Evolutionary conservation across 2,329 filamentous ascomycete species (phyloP).

Genomic region (Massarina eburnea): DNA sequence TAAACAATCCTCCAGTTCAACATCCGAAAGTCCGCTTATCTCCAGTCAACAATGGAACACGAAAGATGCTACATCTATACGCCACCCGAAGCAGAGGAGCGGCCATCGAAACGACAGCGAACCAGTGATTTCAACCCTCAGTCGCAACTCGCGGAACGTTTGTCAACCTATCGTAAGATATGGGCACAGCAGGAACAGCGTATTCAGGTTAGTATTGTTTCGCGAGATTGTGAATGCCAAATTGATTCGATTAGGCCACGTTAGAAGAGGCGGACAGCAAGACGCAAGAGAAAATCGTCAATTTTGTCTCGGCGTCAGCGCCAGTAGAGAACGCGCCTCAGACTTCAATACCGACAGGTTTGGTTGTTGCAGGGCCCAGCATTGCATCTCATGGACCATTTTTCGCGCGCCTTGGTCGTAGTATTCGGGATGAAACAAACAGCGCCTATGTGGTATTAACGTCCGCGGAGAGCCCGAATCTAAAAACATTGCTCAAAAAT

Average conservation of each 20-base stretch:
- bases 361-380: constrained; percentile 77
- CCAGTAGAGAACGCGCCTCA: constrained; percentile 21
- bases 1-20: no score
- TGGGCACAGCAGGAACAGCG: constrained; percentile 67
- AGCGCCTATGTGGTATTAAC: constrained; percentile 67
- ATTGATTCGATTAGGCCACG: constrained; percentile 31
- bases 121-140: constrained; percentile 31
- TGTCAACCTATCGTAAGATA: constrained; percentile 61
- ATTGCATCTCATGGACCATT: constrained; percentile 73
- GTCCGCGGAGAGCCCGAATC: constrained; percentile 70
- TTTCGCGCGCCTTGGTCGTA: constrained; percentile 66
- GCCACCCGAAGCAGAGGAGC: constrained; percentile 35
- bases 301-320: constrained; percentile 41
- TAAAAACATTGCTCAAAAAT: constrained; percentile 72
- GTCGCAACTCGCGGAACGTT: constrained; percentile 49
- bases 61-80: constrained; percentile 52
- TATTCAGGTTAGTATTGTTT: constrained; percentile 56
- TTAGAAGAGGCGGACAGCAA: constrained; percentile 44
- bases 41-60: constrained; percentile 47
- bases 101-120: constrained; percentile 46
- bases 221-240: background rate
- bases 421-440: constrained; percentile 43
- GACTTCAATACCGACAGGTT: constrained; percentile 65
- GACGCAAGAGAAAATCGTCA: constrained; percentile 40
- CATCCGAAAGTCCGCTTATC: constrained; percentile 9